Evolutionary conservation across 192 early-diverging fungal genomes (phyloP).

Genomic region (Coemansia sp.): DNA sequence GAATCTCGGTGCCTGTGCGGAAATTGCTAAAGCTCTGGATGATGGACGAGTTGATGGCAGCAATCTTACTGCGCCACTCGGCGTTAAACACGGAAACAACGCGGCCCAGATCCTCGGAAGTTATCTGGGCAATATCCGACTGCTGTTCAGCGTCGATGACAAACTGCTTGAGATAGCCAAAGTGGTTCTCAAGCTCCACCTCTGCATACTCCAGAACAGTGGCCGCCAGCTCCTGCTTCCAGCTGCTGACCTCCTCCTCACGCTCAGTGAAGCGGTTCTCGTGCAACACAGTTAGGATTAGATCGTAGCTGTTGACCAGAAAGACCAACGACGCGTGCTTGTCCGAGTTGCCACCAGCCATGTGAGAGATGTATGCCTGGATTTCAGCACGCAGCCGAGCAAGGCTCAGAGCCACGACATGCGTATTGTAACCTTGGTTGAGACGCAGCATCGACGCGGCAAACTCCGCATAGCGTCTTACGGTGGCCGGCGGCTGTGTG

Average conservation of each 20-base stretch:
- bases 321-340: constrained; percentile 72
- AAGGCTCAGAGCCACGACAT: constrained; percentile 72
- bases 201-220: constrained; percentile 82
- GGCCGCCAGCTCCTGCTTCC: constrained; percentile 38
- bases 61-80: constrained; percentile 76
- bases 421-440: constrained; percentile 86
- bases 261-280: constrained; percentile 57
- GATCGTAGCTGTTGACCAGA: constrained; percentile 94
- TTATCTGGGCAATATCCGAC: constrained; percentile 59
- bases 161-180: constrained; percentile 81
- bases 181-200: constrained; percentile 76
- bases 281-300: constrained; percentile 76
- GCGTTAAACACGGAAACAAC: constrained; percentile 75
- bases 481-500: constrained; percentile 49
- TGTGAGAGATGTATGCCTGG: constrained; percentile 70
- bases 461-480: constrained; percentile 90
- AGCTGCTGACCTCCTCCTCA: constrained; percentile 51
- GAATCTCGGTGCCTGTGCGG: constrained; percentile 87
- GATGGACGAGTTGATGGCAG: constrained; percentile 78
- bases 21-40: constrained; percentile 95
- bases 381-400: constrained; percentile 73
- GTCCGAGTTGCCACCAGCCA: constrained; percentile 72
- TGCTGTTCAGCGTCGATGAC: constrained; percentile 70
- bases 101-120: constrained; percentile 39
- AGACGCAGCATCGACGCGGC: constrained; percentile 84